Evolutionary conservation across 352 stramenopile species (phyloP).

Genomic region (Phytopythium delawarense): DNA sequence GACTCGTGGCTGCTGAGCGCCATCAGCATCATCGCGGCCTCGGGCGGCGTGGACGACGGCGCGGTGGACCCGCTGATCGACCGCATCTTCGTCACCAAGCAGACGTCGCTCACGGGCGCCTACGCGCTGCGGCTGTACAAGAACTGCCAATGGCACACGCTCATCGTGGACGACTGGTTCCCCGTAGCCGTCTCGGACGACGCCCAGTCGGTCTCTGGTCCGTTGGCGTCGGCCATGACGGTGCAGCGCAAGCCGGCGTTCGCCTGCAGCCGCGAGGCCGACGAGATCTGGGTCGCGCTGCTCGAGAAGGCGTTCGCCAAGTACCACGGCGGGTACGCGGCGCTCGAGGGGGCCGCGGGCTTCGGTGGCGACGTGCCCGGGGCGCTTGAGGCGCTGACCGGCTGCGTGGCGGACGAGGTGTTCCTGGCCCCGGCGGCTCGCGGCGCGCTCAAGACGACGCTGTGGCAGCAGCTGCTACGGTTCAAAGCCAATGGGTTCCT

Average conservation of each 20-base stretch:
- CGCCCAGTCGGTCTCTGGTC: neutral
- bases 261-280: conserved; percentile 82
- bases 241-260: conserved; percentile 56
- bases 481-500: conserved; percentile 89
- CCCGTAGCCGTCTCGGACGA: conserved; percentile 50
- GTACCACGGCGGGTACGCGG: conserved; percentile 87
- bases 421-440: conserved; percentile 78
- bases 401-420: conserved; percentile 86
- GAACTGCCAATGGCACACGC: conserved; percentile 91
- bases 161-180: conserved; percentile 92
- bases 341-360: conserved; percentile 46
- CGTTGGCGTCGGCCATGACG: neutral
- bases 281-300: conserved; percentile 91
- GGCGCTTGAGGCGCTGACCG: conserved; percentile 84
- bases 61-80: conserved; percentile 88
- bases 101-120: conserved; percentile 87
- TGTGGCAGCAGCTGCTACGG: conserved; percentile 89
- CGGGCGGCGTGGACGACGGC: conserved; percentile 83
- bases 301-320: conserved; percentile 93
- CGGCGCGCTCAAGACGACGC: conserved; percentile 81
- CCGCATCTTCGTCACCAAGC: conserved; percentile 87
- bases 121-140: conserved; percentile 91
- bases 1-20: conserved; percentile 90
- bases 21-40: conserved; percentile 89
- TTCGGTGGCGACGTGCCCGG: conserved; percentile 88